These are phyloP conservation scores for Orobanche coerulescens DNA, from an alignment of 257 asterid species.

Conservation along the genomic window DNA sequence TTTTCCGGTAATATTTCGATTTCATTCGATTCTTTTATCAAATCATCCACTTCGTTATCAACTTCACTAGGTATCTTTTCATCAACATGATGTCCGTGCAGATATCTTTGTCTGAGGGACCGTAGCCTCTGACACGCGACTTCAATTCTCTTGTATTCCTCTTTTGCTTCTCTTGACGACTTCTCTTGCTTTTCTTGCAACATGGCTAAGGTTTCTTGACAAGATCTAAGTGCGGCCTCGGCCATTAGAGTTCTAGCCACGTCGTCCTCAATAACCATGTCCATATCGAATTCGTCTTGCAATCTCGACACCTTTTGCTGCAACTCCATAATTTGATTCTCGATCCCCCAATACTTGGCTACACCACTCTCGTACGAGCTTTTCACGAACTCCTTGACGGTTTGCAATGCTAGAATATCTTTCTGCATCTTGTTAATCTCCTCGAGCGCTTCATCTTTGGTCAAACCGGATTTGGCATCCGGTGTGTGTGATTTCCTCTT, in stretches of 20 bases:
- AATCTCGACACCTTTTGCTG: constrained; percentile 33
- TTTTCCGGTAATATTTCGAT: constrained; percentile 19
- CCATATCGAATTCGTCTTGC: constrained; percentile 46
- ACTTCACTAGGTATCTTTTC: not conserved
- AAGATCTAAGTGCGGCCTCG: constrained; percentile 42
- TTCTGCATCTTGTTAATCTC: constrained; percentile 44
- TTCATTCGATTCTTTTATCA: constrained; percentile 19
- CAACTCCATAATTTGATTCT: constrained; percentile 41
- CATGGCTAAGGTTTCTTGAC: constrained; percentile 35
- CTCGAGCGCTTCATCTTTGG: constrained; percentile 32
- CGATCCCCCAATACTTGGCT: constrained; percentile 41
- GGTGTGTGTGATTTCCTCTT: constrained; percentile 11
- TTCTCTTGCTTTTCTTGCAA: constrained; percentile 39
- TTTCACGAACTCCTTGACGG: constrained; percentile 43
- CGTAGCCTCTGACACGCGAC: constrained; percentile 31
- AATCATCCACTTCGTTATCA: constrained; percentile 17
- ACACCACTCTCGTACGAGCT: constrained; percentile 41
- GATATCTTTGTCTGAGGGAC: constrained; percentile 25
- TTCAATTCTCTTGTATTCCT: constrained; percentile 36
- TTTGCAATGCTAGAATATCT: constrained; percentile 37
- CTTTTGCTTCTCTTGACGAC: constrained; percentile 26
- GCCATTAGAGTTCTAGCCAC: constrained; percentile 53
- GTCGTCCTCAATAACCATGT: constrained; percentile 38
- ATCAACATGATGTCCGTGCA: not conserved
- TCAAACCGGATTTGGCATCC: constrained; percentile 30